Base-by-base conservation (phyloP, 1,284 basidiomycete genomes). In the Microbotryum silenes-acaulis region DNA sequence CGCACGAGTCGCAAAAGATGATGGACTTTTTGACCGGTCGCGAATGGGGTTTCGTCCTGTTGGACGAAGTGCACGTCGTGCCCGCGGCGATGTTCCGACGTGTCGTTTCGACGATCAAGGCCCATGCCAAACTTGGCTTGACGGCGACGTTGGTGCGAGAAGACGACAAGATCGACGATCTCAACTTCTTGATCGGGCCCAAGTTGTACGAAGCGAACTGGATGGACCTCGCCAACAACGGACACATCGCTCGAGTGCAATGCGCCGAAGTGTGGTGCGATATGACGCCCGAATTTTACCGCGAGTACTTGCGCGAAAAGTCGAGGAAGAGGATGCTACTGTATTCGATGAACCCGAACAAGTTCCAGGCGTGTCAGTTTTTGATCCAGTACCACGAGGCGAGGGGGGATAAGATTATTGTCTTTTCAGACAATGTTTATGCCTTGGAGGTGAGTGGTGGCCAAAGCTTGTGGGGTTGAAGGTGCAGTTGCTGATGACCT, bases 211-310 rank as follows among this genome's bases (percentile, higher is more conserved):
- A 99, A 77, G 96, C 96, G 8, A 99, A 99, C 75, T 99, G 96
- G 96, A 98, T 98, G 94, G 96, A 99, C 76, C 84, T 99, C 69
- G 96, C 96, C 37, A 91, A 91, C 62, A 97, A 98, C 76, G 96
- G 96, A 0, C 96, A 99, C 76, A 99, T 99, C 73, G 96, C 96
- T 6, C 98, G 96, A 70, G 96, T 98, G 23, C 96, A 93, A 88
- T 97, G 93, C 75, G 96, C 96, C 18, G 96, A 99, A 78, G 96
- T 99, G 7, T 98, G 96, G 96, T 99, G 96, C 74, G 91, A 92
- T 10, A 98, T 98, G 96, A 97, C 96, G 37, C 94, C 96, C n/a
- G 93, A 98, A 75, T 99, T 99, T 75, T 99, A 98, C 76, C 86
- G 91, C 71, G 94, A 99, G 77, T 98, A 99, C 74, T 81, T 99